Evolutionary conservation across 2,329 filamentous ascomycete species (phyloP).

Genomic region (Arthrinium puccinioides): DNA sequence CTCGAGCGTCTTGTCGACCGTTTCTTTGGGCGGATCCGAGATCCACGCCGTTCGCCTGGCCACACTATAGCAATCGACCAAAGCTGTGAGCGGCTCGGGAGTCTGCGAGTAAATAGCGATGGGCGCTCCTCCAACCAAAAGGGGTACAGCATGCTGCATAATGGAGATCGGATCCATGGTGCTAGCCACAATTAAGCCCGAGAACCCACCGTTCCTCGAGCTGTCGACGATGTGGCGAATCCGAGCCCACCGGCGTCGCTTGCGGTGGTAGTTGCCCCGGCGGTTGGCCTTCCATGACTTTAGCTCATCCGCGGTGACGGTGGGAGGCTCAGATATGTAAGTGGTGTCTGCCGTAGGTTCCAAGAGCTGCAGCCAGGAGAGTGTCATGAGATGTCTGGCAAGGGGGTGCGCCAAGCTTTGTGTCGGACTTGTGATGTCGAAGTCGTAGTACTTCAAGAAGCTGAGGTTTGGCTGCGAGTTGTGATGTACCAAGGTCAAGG

Average conservation of each 20-base stretch:
- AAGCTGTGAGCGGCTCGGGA: slow-evolving; percentile 67
- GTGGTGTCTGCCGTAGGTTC: slow-evolving; percentile 67
- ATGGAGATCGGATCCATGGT: slow-evolving; percentile 75
- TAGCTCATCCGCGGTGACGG: slow-evolving; percentile 53
- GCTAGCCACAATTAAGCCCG: slow-evolving; percentile 75
- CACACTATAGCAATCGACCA: slow-evolving; percentile 81
- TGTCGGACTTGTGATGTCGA: slow-evolving; percentile 61
- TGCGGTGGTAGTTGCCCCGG: slow-evolving; percentile 79
- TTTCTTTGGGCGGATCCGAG: slow-evolving; percentile 39
- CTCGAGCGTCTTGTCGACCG: slow-evolving; percentile 33
- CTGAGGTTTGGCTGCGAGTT: slow-evolving; percentile 84
- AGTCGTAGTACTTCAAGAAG: slow-evolving; percentile 83
- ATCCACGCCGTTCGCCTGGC: slow-evolving; percentile 71
- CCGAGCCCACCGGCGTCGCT: slow-evolving; percentile 74
- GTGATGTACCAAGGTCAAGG: slow-evolving; percentile 71
- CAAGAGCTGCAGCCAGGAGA: slow-evolving; percentile 90
- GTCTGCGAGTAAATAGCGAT: slow-evolving; percentile 80
- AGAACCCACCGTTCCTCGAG: slow-evolving; percentile 68
- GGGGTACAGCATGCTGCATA: slow-evolving; percentile 66
- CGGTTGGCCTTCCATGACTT: slow-evolving; percentile 72
- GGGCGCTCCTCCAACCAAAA: slow-evolving; percentile 75
- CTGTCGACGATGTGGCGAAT: slow-evolving; percentile 67
- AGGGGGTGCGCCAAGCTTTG: slow-evolving; percentile 66
- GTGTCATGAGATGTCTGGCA: slow-evolving; percentile 68
- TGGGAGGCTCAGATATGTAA: slow-evolving; percentile 59